A percentile compares a stretch with the other conserved stretches of the same genome.
phyloP scores from a whole-genome alignment of 23 red algal species.

The Agarophyton chilense region DNA sequence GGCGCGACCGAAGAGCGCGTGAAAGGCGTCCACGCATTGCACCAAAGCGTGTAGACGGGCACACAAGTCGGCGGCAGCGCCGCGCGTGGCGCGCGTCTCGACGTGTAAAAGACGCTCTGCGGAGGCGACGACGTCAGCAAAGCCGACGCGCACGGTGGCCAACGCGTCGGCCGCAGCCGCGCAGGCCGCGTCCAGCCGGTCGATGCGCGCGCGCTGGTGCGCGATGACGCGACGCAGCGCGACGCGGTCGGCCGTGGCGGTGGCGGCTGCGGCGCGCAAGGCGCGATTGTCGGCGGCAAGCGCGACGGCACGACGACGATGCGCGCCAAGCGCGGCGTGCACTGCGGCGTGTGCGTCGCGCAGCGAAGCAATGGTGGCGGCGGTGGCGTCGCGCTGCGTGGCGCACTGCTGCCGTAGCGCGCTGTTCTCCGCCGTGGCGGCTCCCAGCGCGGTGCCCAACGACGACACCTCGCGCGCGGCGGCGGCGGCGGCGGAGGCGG shows the following conservation, averaged over 20 bases:
- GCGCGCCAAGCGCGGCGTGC: neutral
- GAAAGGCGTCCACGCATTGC: conserved; percentile 6
- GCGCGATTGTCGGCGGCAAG: neutral
- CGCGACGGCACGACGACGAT: neutral
- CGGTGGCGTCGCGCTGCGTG: conserved; percentile 18
- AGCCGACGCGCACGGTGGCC: neutral
- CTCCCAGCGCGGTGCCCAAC: neutral
- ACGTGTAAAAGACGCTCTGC: neutral
- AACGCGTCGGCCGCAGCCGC: neutral
- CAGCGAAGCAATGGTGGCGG: neutral
- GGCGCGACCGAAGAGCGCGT: neutral
- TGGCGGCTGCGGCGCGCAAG: neutral
- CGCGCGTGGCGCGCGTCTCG: neutral
- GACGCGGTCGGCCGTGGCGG: neutral
- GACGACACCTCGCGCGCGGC: neutral
- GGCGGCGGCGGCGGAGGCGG: neutral
- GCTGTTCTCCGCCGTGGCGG: neutral
- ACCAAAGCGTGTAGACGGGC: neutral
- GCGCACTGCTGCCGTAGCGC: neutral
- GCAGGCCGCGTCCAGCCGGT: neutral
- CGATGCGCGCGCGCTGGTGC: neutral
- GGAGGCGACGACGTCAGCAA: neutral
- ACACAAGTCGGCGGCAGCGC: neutral
- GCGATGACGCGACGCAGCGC: conserved; percentile 13
- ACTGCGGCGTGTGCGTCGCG: neutral